Evolutionary conservation across 176 grass and related monocot species (phyloP), one percentile per base, ranked within the genome.

Genomic region (Phragmites australis): DNA sequence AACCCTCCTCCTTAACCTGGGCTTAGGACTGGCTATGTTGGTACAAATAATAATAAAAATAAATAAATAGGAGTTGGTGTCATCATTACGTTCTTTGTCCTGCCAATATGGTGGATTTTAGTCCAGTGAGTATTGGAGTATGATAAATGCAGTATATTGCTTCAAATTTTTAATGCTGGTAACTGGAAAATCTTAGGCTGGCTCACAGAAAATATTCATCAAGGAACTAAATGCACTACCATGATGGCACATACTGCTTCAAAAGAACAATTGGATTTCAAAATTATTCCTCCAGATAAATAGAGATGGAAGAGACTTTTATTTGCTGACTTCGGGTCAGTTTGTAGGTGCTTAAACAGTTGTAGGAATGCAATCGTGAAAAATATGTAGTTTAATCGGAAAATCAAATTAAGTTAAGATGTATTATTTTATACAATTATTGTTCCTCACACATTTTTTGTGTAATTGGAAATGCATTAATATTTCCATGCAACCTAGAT

Each of bases 401-500:
- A 81, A 70, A 57, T 48, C 65, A 59, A 32, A 56, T 23, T 42
- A 48, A 31, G 26, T n/a, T 37, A 71, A 58, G 8, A 61, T 10
- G 6, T 47, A 65, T 12, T 47, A 34, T 64, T 18, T n/a, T 49
- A 49, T 34, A 44, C 27, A 32, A 56, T 25, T 81, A 13, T 27
- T 46, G 5, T 7, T 39, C 4, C 45, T 39, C 31, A 41, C 61
- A 79, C n/a, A 53, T 79, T 12, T 34, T 8, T 80, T 18, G 19
- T 23, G 34, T 42, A 29, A 55, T 52, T 39, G 6, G 5, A 19
- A 54, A 67, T 53, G 48, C 63, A 67, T 68, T 30, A 27, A 37
- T 54, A 64, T 52, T 42, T 39, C n/a, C 9, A 5, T 66, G 46
- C 75, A 78, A 47, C 42, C 27, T 77, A 77, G 18, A 63, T 49